A percentile compares a stretch with the other conserved stretches of the same genome.
Evolutionary conservation across 228 moss, liverwort and hornwort genomes (phyloP).

Genomic region (Sphagnum fallax): DNA sequence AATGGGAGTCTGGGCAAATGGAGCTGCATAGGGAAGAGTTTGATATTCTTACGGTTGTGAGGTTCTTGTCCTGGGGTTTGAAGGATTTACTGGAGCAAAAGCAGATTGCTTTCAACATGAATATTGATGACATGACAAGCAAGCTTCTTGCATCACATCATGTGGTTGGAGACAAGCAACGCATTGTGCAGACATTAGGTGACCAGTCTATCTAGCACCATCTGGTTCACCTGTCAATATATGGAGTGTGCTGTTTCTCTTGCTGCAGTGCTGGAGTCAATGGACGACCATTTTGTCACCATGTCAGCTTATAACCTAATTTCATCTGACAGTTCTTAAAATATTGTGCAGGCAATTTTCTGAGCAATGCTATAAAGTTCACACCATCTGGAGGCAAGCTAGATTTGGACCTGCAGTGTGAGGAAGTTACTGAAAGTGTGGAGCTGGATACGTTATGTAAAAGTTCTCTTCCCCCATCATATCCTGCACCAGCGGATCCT

Average conservation of each 20-base stretch:
- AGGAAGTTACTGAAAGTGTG: slow-evolving; percentile 44
- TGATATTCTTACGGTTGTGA: slow-evolving; percentile 58
- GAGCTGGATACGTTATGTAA: background rate
- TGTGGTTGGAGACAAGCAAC: slow-evolving; percentile 73
- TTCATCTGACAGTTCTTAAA: no score
- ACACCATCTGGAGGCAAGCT: slow-evolving; percentile 61
- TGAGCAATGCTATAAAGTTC: slow-evolving; percentile 80
- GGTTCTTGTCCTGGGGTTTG: slow-evolving; percentile 67
- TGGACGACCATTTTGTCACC: no score
- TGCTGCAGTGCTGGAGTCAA: no score
- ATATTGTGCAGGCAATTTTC: slow-evolving; percentile 49
- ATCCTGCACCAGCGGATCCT: slow-evolving; percentile 3
- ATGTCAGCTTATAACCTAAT: no score
- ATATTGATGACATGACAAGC: slow-evolving; percentile 43
- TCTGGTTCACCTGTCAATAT: no score
- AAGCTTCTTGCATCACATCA: slow-evolving; percentile 39
- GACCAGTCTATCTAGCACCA: background rate
- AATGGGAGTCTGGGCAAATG: slow-evolving; percentile 78
- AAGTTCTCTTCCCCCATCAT: background rate
- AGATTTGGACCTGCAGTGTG: slow-evolving; percentile 53
- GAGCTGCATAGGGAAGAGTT: slow-evolving; percentile 69
- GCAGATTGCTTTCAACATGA: slow-evolving; percentile 53
- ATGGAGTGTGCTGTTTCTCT: no score
- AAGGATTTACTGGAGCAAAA: slow-evolving; percentile 69
- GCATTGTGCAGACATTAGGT: slow-evolving; percentile 73